These are phyloP conservation scores for Cladophialophora immunda DNA, from an alignment of 2,329 filamentous ascomycete genomes.

Conservation along the genomic window DNA sequence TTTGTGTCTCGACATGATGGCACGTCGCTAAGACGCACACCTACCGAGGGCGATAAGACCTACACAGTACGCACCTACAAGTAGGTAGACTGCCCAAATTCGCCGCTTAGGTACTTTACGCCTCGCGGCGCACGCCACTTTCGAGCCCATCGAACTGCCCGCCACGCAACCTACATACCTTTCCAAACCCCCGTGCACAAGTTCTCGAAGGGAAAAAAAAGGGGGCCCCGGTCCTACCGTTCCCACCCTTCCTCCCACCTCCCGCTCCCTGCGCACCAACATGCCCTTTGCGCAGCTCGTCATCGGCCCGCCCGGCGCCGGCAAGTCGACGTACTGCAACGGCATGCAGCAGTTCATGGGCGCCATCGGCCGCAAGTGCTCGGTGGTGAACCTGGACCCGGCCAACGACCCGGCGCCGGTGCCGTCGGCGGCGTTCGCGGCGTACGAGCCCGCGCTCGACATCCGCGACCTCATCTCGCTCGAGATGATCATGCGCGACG, in stretches of 20 bases:
- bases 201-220: background rate
- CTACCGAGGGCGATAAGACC: background rate
- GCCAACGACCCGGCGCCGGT: slow-evolving; percentile 86
- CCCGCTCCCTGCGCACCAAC: slow-evolving; percentile 8
- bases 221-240: too few relatives aligned
- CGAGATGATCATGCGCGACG: slow-evolving; percentile 93
- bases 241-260: background rate
- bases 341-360: slow-evolving; percentile 99
- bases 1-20: background rate
- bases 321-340: slow-evolving; percentile 98
- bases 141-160: background rate
- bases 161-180: background rate
- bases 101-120: background rate
- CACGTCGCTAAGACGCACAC: background rate
- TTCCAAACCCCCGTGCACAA: background rate
- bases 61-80: background rate
- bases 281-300: slow-evolving; percentile 79
- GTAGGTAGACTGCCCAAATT: background rate
- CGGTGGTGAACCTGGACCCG: slow-evolving; percentile 94
- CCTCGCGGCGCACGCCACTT: background rate
- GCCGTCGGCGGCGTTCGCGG: slow-evolving; percentile 4
- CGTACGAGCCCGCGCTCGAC: slow-evolving; percentile 86
- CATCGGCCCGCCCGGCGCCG: slow-evolving; percentile 91
- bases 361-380: slow-evolving; percentile 93
- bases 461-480: slow-evolving; percentile 88